Conservation (phyloP, 306 rosid species). For the Chamaecrista fasciculata region DNA sequence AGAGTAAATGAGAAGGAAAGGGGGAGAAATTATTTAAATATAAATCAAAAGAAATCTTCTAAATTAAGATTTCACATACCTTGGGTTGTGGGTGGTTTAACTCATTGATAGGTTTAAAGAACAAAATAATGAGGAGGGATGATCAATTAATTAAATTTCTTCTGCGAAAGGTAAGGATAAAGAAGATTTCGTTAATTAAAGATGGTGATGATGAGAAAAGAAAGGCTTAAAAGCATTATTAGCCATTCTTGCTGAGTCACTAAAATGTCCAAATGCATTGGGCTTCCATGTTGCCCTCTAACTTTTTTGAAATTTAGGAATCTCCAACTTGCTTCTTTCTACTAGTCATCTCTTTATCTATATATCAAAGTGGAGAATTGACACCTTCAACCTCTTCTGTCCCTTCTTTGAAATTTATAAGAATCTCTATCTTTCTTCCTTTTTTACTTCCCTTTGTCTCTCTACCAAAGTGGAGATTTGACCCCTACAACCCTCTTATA, state of each 20-base stretch:
- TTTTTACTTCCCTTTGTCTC: conserved; percentile 31
- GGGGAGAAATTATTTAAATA: neutral
- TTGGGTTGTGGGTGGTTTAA: conserved; percentile 13
- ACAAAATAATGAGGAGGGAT: conserved; percentile 20
- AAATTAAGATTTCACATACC: no score
- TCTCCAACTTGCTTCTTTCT: conserved; percentile 30
- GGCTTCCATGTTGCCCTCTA: conserved; percentile 40
- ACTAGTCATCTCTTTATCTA: conserved; percentile 18
- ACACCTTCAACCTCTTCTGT: conserved; percentile 14
- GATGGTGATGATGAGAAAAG: conserved; percentile 26
- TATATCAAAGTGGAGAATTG: conserved; percentile 38
- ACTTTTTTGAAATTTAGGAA: conserved; percentile 31
- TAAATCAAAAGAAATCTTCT: no score
- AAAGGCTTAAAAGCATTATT: conserved; percentile 41
- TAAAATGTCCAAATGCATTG: conserved; percentile 41
- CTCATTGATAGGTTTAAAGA: conserved; percentile 29
- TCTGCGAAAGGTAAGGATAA: conserved; percentile 37
- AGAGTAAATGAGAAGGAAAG: no score
- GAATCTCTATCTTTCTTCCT: conserved; percentile 45
- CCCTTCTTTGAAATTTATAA: conserved; percentile 38
- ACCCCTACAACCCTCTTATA: conserved; percentile 27
- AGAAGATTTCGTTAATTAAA: conserved; percentile 34
- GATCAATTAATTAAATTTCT: conserved; percentile 38
- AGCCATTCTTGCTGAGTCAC: conserved; percentile 36
- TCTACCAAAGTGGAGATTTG: conserved; percentile 50